Evolutionary conservation across 352 stramenopile species (phyloP).

Genomic region (Phytophthora chlamydospora): DNA sequence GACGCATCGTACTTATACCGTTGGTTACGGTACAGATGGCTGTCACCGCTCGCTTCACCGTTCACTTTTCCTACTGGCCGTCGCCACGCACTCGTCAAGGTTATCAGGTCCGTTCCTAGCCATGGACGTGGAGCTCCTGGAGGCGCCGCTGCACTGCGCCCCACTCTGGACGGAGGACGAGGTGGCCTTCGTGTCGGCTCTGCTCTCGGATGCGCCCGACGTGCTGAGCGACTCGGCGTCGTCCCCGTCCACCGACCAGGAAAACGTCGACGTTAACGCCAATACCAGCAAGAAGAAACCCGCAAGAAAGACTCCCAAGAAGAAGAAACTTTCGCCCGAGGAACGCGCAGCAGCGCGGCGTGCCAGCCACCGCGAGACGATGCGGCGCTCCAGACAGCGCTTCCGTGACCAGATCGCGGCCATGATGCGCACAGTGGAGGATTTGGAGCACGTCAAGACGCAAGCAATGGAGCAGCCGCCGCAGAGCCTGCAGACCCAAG

Average conservation of each 20-base stretch:
- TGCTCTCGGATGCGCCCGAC: conserved; percentile 32
- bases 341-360: conserved; percentile 28
- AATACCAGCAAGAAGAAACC: neutral
- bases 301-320: conserved; percentile 5
- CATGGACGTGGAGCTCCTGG: conserved; percentile 29
- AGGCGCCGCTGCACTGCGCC: conserved; percentile 11
- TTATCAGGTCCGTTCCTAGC: conserved; percentile 5
- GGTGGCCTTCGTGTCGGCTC: conserved; percentile 27
- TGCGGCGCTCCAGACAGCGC: conserved; percentile 41
- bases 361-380: conserved; percentile 40
- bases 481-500: conserved; percentile 27
- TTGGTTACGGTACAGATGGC: neutral
- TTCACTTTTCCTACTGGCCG: conserved; percentile 5
- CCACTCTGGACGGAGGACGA: conserved; percentile 34
- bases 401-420: conserved; percentile 40
- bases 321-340: conserved; percentile 24
- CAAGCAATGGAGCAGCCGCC: conserved; percentile 19
- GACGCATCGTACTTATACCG: conserved; percentile 16
- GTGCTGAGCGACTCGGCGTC: conserved; percentile 16
- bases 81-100: neutral
- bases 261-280: neutral
- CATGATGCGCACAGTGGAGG: conserved; percentile 37
- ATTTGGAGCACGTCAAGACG: conserved; percentile 29
- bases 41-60: conserved; percentile 2
- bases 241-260: conserved; percentile 5